Evolutionary conservation across 768 basidiomycete species (phyloP).

Genomic region (Russula sp.): DNA sequence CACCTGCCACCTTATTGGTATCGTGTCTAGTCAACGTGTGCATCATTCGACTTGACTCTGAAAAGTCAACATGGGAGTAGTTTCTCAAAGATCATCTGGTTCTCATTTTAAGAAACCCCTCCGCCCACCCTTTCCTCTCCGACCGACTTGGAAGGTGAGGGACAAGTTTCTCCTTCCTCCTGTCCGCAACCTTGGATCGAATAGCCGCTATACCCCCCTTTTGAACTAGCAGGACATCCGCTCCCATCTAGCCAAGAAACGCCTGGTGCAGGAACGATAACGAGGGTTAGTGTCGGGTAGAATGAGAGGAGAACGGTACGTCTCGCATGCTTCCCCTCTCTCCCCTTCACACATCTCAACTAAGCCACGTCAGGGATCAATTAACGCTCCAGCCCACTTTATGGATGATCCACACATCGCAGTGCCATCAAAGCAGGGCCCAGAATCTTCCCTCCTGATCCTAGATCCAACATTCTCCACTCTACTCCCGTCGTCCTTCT

Average conservation of each 20-base stretch:
- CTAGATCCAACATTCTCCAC: constrained; percentile 60
- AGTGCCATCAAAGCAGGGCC: constrained; percentile 50
- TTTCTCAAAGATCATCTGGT: no score
- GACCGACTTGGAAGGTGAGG: no score
- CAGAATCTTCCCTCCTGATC: constrained; percentile 37
- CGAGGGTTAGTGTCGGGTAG: constrained; percentile 71
- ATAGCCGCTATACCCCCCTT: constrained; percentile 46
- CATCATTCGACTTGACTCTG: no score
- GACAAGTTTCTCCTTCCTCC: no score
- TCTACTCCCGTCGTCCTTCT: constrained; percentile 64
- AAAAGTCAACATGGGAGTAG: no score
- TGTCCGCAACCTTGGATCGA: constrained; percentile 51
- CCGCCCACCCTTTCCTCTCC: no score
- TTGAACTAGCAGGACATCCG: constrained; percentile 4
- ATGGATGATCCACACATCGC: constrained; percentile 66
- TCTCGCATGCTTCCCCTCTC: background rate
- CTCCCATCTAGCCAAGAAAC: constrained; percentile 31
- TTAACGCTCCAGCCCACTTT: constrained; percentile 48
- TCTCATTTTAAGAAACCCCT: no score
- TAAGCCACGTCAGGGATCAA: background rate
- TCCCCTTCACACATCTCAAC: background rate
- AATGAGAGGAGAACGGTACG: constrained; percentile 75
- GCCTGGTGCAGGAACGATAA: constrained; percentile 45
- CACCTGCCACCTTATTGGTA: no score
- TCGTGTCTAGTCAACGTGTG: no score